Evolutionary conservation across 2,329 filamentous ascomycete genomes (phyloP).

Genomic region (Lasiodiplodia citricola): DNA sequence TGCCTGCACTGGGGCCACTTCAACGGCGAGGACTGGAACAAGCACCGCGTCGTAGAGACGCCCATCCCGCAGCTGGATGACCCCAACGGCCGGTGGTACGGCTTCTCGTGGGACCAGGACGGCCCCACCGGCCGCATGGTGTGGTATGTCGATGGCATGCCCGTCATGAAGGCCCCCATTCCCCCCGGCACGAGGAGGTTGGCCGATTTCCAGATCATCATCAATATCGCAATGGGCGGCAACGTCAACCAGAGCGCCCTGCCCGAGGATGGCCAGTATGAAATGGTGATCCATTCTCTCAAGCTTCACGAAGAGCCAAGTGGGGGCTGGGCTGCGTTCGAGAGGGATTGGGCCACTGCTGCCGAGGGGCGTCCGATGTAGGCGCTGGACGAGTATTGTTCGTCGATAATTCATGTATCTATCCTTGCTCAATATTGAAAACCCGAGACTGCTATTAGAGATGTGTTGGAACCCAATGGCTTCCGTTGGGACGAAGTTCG

Average conservation of each 20-base stretch:
- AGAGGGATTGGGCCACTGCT: slow-evolving; percentile 54
- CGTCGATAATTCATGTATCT: too few relatives aligned
- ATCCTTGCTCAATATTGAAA: too few relatives aligned
- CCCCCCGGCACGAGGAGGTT: slow-evolving; percentile 60
- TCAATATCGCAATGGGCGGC: slow-evolving; percentile 68
- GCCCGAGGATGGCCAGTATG: slow-evolving; percentile 61
- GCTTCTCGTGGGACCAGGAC: slow-evolving; percentile 62
- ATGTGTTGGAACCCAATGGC: too few relatives aligned
- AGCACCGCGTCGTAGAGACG: slow-evolving; percentile 62
- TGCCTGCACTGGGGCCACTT: slow-evolving; percentile 66
- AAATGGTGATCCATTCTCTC: slow-evolving; percentile 61
- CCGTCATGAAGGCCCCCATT: slow-evolving; percentile 63
- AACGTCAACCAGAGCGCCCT: slow-evolving; percentile 61
- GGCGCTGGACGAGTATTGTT: background rate
- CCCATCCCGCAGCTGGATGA: slow-evolving; percentile 52
- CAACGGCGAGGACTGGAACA: slow-evolving; percentile 59
- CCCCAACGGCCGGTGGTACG: slow-evolving; percentile 57
- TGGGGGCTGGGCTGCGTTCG: slow-evolving; percentile 62
- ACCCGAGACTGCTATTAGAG: too few relatives aligned
- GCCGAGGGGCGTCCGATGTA: slow-evolving; percentile 34
- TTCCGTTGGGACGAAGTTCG: too few relatives aligned
- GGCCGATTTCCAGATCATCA: slow-evolving; percentile 61
- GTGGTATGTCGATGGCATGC: slow-evolving; percentile 64
- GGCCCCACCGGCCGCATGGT: slow-evolving; percentile 54
- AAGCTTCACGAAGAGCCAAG: slow-evolving; percentile 59